A percentile compares a stretch with the other conserved stretches of the same genome.
phyloP scores from a whole-genome alignment of 2,329 filamentous ascomycete genomes.

The Xylaria sp. region DNA sequence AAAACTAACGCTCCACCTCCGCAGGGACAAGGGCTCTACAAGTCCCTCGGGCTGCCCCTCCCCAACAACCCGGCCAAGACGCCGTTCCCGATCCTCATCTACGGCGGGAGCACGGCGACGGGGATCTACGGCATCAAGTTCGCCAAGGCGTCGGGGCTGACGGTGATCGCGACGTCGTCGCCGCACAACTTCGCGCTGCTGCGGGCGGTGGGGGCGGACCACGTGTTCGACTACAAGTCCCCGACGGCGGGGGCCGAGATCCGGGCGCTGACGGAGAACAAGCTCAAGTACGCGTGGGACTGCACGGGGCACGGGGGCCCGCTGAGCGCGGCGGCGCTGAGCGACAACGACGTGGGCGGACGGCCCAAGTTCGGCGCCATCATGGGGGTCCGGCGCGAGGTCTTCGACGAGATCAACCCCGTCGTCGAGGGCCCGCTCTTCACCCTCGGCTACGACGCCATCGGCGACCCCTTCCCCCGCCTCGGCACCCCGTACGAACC shows the following conservation, averaged over 20 bases:
- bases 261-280: slow-evolving; percentile 28
- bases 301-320: slow-evolving; percentile 38
- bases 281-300: slow-evolving; percentile 44
- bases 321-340: slow-evolving; percentile 22
- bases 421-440: slow-evolving; percentile 38
- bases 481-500: slow-evolving; percentile 43
- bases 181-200: slow-evolving; percentile 46
- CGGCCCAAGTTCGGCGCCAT: slow-evolving; percentile 18
- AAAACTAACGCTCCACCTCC: background rate
- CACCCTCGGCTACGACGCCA: slow-evolving; percentile 49
- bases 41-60: slow-evolving; percentile 50
- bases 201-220: slow-evolving; percentile 39
- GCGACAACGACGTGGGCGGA: slow-evolving; percentile 18
- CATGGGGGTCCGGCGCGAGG: slow-evolving; percentile 20
- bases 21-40: slow-evolving; percentile 55
- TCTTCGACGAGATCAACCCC: slow-evolving; percentile 39
- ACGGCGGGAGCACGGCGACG: slow-evolving; percentile 59
- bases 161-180: slow-evolving; percentile 48
- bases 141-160: slow-evolving; percentile 49
- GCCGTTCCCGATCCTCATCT: slow-evolving; percentile 49
- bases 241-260: slow-evolving; percentile 33
- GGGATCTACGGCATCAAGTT: slow-evolving; percentile 57
- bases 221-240: slow-evolving; percentile 43
- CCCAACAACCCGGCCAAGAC: slow-evolving; percentile 48
- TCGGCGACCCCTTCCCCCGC: slow-evolving; percentile 45